Percentiles rank a stretch among this genome's conserved stretches.
phyloP scores from a whole-genome alignment of 1,284 basidiomycete species.

The Cryptococcus sp. region DNA sequence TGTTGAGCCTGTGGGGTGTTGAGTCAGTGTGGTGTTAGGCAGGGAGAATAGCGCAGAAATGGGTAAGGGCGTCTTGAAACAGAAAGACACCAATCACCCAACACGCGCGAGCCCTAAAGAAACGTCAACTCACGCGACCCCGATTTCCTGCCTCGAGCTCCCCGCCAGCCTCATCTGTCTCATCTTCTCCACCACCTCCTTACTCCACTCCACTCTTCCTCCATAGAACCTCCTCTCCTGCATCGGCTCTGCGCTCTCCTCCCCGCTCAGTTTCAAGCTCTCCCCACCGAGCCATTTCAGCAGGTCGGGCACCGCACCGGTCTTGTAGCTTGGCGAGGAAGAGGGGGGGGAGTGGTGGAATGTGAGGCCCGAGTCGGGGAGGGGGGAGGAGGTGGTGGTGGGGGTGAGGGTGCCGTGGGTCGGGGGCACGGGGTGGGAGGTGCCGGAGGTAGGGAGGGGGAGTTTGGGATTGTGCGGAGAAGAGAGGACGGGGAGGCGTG shows the following conservation, averaged over 20 bases:
- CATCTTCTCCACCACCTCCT: conserved; percentile 30
- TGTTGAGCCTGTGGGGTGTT: conserved; percentile 20
- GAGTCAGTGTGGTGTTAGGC: not conserved
- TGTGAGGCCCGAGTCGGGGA: conserved; percentile 27
- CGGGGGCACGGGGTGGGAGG: conserved; percentile 30
- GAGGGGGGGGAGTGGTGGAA: conserved; percentile 46
- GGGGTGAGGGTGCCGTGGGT: conserved; percentile 11
- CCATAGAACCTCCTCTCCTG: conserved; percentile 16
- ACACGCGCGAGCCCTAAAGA: not conserved
- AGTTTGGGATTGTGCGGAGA: conserved; percentile 31
- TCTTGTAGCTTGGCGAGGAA: conserved; percentile 40
- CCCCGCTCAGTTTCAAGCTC: conserved; percentile 28
- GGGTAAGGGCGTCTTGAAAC: not conserved
- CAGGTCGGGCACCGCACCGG: conserved; percentile 36
- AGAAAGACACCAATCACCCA: not conserved
- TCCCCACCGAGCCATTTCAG: conserved; percentile 38
- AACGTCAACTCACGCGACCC: conserved; percentile 32
- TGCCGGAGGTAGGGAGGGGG: conserved; percentile 37
- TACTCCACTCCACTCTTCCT: conserved; percentile 19
- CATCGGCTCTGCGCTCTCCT: conserved; percentile 28
- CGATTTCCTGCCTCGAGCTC: conserved; percentile 31
- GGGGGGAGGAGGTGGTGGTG: conserved; percentile 9
- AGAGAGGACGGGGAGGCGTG: conserved; percentile 32
- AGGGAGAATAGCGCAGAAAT: not conserved
- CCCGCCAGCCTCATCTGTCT: conserved; percentile 28